Evolutionary conservation across 495 filamentous ascomycete genomes (phyloP), one percentile per base, ranked within the genome.

Genomic region (Lichina pygmaea): DNA sequence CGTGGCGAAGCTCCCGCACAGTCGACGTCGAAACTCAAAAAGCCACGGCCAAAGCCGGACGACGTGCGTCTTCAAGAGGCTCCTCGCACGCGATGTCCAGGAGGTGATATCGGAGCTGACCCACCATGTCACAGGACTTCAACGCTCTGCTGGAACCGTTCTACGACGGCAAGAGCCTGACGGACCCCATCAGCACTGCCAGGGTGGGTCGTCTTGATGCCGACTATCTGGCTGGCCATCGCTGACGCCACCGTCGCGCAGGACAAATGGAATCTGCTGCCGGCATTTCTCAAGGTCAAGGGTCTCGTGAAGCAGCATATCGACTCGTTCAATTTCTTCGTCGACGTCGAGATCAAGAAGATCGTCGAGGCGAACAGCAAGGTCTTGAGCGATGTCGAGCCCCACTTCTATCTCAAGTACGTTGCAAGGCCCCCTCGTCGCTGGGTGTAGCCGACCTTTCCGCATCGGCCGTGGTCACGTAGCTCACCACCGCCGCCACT

Each of bases 291-390:
- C 43, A 93, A 93, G 56, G 85, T 93, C 53, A 99, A 99, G 59
- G 89, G 85, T 36, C 60, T 93, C 47, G 82, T 93, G 42, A 93
- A 93, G 60, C 85, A 93, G 59, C 89, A 99, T 59, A 86, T 95
- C 59, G 91, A 99, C 62, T 95, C 89, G 33, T 99, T 81, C 69
- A 92, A 99, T 61, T 92, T 81, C 59, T 93, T 99, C 52, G 75
- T 94, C 45, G 81, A 95, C 46, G 76, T 86, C 15, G 85, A 93
- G 54, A 69, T 99, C 58, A 92, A 93, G 60, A 81, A 94, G 52
- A 95, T 99, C 46, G 77, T 99, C 47, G 71, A 78, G 54, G 81
- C 85, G 24, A 94, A 93, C 57, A 73, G 75, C 34, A 71, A 67
- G 8, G 76, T 99, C 47, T 69, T 73, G 49, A 92, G 85, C 60